Percentiles rank a stretch among this genome's conserved stretches.
Conservation (phyloP, 139 green algal species). For the Tetraselmis chui region DNA sequence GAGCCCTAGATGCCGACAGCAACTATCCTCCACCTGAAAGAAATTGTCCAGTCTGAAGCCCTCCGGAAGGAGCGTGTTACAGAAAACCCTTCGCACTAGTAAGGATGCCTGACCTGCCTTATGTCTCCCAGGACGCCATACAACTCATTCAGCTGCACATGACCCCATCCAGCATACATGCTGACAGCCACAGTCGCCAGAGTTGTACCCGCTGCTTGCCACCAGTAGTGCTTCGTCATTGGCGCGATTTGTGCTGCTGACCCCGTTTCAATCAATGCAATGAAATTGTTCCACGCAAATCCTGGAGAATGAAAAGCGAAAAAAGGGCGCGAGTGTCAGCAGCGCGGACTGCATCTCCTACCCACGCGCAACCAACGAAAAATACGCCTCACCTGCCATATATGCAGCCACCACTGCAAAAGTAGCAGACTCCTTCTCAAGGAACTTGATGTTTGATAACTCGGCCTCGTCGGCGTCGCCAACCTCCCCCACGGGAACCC, state of each 20-base stretch:
- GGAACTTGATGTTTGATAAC: background rate
- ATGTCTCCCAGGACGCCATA: background rate
- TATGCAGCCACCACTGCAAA: background rate
- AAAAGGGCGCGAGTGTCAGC: too few species aligned
- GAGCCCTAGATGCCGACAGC: too few species aligned
- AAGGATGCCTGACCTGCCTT: too few species aligned
- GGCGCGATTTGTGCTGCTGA: background rate
- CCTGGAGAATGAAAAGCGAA: too few species aligned
- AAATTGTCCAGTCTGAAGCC: too few species aligned
- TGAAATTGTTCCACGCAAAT: background rate
- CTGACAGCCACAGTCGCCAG: background rate
- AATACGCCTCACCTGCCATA: background rate
- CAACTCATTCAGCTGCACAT: background rate
- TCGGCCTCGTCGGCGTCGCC: background rate
- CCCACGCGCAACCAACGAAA: too few species aligned
- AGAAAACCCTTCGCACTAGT: too few species aligned
- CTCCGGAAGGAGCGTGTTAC: too few species aligned
- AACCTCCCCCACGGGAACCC: background rate
- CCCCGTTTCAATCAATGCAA: background rate
- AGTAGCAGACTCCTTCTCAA: background rate
- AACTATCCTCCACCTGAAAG: too few species aligned
- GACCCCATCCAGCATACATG: background rate
- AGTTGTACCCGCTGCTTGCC: background rate
- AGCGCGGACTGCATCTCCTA: too few species aligned
- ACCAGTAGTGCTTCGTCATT: background rate